Evolutionary conservation across 1,284 basidiomycete genomes (phyloP), one percentile per base, ranked within the genome.

Genomic region (Moesziomyces antarcticus): DNA sequence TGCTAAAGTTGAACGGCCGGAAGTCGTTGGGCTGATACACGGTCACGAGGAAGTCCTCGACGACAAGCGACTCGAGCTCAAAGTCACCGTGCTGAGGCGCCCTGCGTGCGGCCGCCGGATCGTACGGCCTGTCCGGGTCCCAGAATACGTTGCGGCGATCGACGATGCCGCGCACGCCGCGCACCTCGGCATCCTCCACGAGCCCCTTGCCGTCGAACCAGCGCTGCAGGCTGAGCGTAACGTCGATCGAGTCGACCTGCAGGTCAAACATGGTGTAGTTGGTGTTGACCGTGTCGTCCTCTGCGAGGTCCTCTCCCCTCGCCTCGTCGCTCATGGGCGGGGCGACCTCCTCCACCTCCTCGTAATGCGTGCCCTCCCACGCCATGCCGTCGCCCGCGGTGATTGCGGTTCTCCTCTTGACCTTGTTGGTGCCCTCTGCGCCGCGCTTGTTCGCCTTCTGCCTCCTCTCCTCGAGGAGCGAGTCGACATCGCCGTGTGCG

Each of bases 201-300:
- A 99, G 85, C 0, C 97, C 97, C 83, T 95, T 97, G 1, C 96
- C 97, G 82, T 97, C 94, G 51, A 97, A 87, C 97, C 97, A 99
- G 51, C 92, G 88, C 84, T 90, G 89, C 13, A 99, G 86, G 53
- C 93, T 96, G n/a, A 99, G 87, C 0, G 93, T 95, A 14, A 99
- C 95, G 74, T 99, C 97, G 56, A 99, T 91, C 33, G 93, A 93
- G 82, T 97, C 96, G 25, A 84, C 77, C 46, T 76, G 78, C 50
- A 84, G 65, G 47, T 84, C 82, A 50, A 83, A 84, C 80, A 83
- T 82, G 60, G 80, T 81, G 57, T 78, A 84, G 66, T 84, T 84
- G 60, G 67, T 81, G 60, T 80, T 66, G 49, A 73, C 69, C 48
- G 69, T 58, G 49, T 78, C 66, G 41, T 77, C 73, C 47, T 77